A percentile compares a stretch with the other conserved stretches of the same genome.
phyloP scores from a whole-genome alignment of 73 alveolate species.

The Diophrys sp. region DNA sequence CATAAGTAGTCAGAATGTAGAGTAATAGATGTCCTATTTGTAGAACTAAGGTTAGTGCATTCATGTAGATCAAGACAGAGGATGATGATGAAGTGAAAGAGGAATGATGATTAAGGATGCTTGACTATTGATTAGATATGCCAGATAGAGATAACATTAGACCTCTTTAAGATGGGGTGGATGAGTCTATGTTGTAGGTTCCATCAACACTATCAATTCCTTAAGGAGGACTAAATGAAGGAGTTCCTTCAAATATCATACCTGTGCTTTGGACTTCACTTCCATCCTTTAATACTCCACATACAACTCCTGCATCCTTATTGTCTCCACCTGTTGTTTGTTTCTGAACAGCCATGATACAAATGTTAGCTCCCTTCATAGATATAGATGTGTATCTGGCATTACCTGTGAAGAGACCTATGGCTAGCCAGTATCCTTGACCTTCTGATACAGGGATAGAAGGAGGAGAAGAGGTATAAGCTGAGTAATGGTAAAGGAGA shows the following conservation, averaged over 20 bases:
- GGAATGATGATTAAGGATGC: not conserved
- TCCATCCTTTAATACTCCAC: not conserved
- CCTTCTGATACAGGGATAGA: not conserved
- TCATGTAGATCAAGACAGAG: slow-evolving; percentile 26
- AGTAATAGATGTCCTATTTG: slow-evolving; percentile 80
- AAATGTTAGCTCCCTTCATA: not conserved
- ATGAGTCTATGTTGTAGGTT: not conserved
- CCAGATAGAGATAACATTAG: not conserved
- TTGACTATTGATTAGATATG: not conserved
- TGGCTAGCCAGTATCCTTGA: not conserved
- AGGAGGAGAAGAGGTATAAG: not conserved
- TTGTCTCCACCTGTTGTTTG: not conserved
- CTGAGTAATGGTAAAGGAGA: not conserved
- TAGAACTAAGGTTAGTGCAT: slow-evolving; percentile 51
- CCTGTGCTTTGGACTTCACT: not conserved
- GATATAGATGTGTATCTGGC: not conserved
- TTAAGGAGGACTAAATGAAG: not conserved
- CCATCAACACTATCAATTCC: not conserved
- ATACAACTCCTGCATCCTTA: not conserved
- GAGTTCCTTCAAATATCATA: not conserved
- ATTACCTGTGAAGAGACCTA: not conserved
- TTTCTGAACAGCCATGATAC: not conserved
- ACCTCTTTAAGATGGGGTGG: not conserved
- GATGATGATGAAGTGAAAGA: not conserved
- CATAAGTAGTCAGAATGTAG: slow-evolving; percentile 68